Percentiles rank a stretch among this genome's conserved stretches.
phyloP scores from a whole-genome alignment of 768 basidiomycete genomes.

The Leccinum imitatum region DNA sequence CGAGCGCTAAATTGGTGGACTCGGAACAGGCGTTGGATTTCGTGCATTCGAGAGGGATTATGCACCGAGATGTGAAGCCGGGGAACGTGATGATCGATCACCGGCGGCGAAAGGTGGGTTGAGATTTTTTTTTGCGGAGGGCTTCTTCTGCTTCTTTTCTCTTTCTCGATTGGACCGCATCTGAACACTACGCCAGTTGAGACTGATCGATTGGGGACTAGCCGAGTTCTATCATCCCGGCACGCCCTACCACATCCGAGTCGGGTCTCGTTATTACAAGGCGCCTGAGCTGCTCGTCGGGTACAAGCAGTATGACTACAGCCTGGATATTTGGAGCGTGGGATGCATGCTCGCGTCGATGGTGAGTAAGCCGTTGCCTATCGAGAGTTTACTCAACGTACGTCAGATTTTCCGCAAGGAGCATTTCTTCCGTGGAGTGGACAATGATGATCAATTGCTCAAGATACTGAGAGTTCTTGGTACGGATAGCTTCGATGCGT shows the following conservation, averaged over 20 bases:
- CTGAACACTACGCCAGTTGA: conserved; percentile 35
- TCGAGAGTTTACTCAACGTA: no score
- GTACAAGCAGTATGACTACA: conserved; percentile 71
- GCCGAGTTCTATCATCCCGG: conserved; percentile 76
- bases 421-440: conserved; percentile 72
- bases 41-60: conserved; percentile 69
- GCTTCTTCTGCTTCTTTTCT: no score
- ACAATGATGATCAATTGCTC: conserved; percentile 72
- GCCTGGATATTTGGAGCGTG: conserved; percentile 70
- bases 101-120: neutral
- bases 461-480: conserved; percentile 69
- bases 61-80: conserved; percentile 69
- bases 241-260: conserved; percentile 70
- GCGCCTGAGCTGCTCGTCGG: conserved; percentile 71
- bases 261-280: conserved; percentile 72
- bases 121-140: neutral
- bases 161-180: neutral
- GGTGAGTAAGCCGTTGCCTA: conserved; percentile 38
- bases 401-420: conserved; percentile 68
- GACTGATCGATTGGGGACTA: conserved; percentile 74
- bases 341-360: conserved; percentile 76
- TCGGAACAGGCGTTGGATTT: conserved; percentile 55
- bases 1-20: neutral
- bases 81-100: conserved; percentile 78
- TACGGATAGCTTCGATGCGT: conserved; percentile 62